Percentiles rank a stretch among this genome's conserved stretches.
Evolutionary conservation across 306 rosid genomes (phyloP).

Genomic region (Vachellia pachyceras): DNA sequence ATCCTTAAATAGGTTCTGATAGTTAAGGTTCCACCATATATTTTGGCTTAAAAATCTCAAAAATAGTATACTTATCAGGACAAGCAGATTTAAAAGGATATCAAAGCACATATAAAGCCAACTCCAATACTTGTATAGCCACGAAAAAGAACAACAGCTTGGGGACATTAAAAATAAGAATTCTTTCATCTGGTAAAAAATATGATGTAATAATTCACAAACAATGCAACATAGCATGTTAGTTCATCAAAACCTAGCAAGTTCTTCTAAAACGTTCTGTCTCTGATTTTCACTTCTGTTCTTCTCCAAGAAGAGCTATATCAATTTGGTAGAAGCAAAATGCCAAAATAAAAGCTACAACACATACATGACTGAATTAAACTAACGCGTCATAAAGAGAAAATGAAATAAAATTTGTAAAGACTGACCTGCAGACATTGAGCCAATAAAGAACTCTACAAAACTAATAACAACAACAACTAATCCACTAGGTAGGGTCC

Average conservation of each 20-base stretch:
- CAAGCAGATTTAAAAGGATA: constrained; percentile 59
- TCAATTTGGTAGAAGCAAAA: constrained; percentile 8
- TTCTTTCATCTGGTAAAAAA: background rate
- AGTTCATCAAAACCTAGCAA: constrained; percentile 2
- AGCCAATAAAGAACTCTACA: constrained; percentile 87
- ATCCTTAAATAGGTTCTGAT: constrained; percentile 78
- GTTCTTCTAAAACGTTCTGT: background rate
- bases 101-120: constrained; percentile 80
- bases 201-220: background rate
- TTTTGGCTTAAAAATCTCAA: constrained; percentile 26
- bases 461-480: constrained; percentile 54
- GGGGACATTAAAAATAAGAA: constrained; percentile 25
- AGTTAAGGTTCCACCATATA: constrained; percentile 62
- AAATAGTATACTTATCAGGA: constrained; percentile 1
- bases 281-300: background rate
- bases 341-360: background rate
- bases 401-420: constrained; percentile 12
- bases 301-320: background rate
- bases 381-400: background rate
- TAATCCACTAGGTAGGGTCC: too few relatives aligned
- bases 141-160: constrained; percentile 26
- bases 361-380: background rate
- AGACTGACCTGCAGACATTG: constrained; percentile 75
- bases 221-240: background rate
- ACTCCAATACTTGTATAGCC: constrained; percentile 78